Percentiles rank a stretch among this genome's conserved stretches.
phyloP scores from a whole-genome alignment of 129 eudicot genomes.

The Tagetes erecta region DNA sequence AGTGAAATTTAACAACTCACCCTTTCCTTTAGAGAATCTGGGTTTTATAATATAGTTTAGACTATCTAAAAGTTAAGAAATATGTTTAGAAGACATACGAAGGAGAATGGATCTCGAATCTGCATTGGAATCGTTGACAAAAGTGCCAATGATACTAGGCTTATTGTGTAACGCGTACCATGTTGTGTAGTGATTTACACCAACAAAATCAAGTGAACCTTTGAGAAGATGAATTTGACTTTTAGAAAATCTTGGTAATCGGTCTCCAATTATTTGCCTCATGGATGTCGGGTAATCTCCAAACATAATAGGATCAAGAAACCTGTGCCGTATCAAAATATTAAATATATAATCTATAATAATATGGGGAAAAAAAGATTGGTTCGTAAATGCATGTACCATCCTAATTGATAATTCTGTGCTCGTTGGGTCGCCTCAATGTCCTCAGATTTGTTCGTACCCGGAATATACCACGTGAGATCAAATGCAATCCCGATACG shows the following conservation, averaged over 20 bases:
- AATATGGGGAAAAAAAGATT: too few relatives aligned
- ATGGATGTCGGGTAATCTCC: conserved; percentile 91
- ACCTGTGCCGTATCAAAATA: conserved; percentile 21
- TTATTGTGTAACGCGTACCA: conserved; percentile 59
- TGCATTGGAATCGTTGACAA: conserved; percentile 65
- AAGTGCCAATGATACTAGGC: conserved; percentile 49
- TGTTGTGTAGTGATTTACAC: conserved; percentile 93
- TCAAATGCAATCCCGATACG: conserved; percentile 71
- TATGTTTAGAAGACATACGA: conserved; percentile 46
- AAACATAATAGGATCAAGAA: conserved; percentile 66
- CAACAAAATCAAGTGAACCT: conserved; percentile 83
- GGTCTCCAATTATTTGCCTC: conserved; percentile 66
- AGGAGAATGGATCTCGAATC: conserved; percentile 66
- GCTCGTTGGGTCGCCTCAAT: conserved; percentile 70
- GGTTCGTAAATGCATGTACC: conserved; percentile 12
- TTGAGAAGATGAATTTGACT: conserved; percentile 64
- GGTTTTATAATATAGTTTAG: neutral
- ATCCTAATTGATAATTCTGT: conserved; percentile 74
- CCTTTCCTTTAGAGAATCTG: neutral
- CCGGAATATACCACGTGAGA: conserved; percentile 73
- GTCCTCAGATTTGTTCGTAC: conserved; percentile 61
- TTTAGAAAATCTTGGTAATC: conserved; percentile 72
- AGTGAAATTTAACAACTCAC: neutral
- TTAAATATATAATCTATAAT: too few relatives aligned
- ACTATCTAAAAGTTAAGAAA: too few relatives aligned